Conservation (phyloP, 306 rosid species). For the Cucumis cinereus region DNA sequence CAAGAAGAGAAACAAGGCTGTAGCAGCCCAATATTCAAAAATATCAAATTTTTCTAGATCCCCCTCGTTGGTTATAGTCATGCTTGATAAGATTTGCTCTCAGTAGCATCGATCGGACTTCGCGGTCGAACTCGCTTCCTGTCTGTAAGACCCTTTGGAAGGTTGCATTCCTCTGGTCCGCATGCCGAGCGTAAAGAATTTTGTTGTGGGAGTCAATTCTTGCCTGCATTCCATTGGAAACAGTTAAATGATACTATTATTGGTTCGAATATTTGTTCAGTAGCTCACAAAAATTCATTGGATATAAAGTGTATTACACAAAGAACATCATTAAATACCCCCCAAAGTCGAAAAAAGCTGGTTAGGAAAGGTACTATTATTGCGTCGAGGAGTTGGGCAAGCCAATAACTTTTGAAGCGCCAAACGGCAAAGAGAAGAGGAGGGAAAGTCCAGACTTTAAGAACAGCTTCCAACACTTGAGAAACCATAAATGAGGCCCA, state of each 20-base stretch:
- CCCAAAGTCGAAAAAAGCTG: neutral
- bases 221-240: slow-evolving; percentile 47
- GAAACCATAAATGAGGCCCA: neutral
- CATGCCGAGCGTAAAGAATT: slow-evolving; percentile 88
- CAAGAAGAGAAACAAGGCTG: neutral
- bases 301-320: neutral
- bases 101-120: slow-evolving; percentile 77
- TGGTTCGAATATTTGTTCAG: neutral
- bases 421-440: neutral
- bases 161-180: slow-evolving; percentile 93
- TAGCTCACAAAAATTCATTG: neutral
- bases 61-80: slow-evolving; percentile 44
- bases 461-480: neutral
- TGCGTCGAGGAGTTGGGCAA: neutral
- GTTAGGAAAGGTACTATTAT: neutral
- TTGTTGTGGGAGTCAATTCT: slow-evolving; percentile 97
- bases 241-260: neutral
- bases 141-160: slow-evolving; percentile 86
- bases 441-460: neutral
- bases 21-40: neutral
- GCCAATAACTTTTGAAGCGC: neutral
- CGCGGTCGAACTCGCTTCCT: slow-evolving; percentile 72
- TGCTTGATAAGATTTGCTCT: slow-evolving; percentile 87
- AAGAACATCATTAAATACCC: neutral
- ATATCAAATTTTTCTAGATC: slow-evolving; percentile 54